Evolutionary conservation across 257 asterid species (phyloP), one percentile per base, ranked within the genome.

Genomic region (Solanum etuberosum): DNA sequence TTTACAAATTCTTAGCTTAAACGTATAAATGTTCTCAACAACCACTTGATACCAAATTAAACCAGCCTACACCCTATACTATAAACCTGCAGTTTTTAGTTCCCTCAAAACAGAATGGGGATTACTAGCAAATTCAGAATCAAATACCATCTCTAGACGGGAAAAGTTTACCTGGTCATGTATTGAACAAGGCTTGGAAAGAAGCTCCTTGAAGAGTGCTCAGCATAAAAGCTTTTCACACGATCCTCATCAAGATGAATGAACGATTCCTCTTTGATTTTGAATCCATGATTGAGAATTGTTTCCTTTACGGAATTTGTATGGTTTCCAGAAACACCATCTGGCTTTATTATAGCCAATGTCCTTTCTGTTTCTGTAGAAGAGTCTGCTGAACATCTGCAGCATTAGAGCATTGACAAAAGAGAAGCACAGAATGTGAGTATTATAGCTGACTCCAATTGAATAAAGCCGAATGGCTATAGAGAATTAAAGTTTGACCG

Each of bases 261-360:
- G 89, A 89, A 86, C 57, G 37, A 87, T 85, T 96, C 97, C 88
- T 91, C 86, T 18, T 84, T 65, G 88, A 96, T 93, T 88, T 74
- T 83, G 91, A 95, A 96, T 84, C 97, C 95, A 86, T 92, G 90
- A 82, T 87, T 91, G 84, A 85, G 84, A 89, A 96, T 94, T 51
- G 88, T 91, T 88, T 92, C 93, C 93, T 90, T 96, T 87, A 96
- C 88, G 25, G 87, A 71, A 67, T 90, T 91, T n/a, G 90, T 89
- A 80, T 92, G 90, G 87, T 93, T 92, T 82, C 98, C 96, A 68
- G 91, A 91, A 67, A 96, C 93, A 65, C 98, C 98, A 84, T 96
- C 98, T 6, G 98, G 98, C 92, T 95, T 95, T 88, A 96, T 90
- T 93, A 96, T 92, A 82, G 96, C 99, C 88, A 96, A 90, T 6